Evolutionary conservation across 345 rosid species (phyloP), one percentile per base, ranked within the genome.

Genomic region (Citrus sinensis): DNA sequence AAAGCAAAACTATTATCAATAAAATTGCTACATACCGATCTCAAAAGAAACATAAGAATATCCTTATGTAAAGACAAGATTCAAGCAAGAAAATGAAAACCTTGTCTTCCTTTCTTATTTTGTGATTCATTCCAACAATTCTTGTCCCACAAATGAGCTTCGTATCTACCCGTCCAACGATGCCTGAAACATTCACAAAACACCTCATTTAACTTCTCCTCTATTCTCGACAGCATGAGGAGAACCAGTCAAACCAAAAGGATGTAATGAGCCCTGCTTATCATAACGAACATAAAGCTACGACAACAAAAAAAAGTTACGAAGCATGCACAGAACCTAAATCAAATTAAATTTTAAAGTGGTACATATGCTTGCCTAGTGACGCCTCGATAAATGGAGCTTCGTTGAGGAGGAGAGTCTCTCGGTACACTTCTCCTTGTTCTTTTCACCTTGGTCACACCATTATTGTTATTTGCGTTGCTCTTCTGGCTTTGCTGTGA

Each of bases 321-420:
- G 17, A 46, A 10, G 5, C 51, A 46, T 3, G 5, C 17, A 13
- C 13, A 46, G 3, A 46, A 54, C 58, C 7, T 54, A 54, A 54
- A 54, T 54, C 58, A 54, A 54, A 54, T 54, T 54, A 54, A 54
- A 54, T 17, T 54, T 54, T 17, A 0, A 54, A 17, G 58, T 5
- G 6, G 6, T 17, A 35, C 37, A 5, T 35, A 54, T 54, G 17
- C 39, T 68, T 9, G 86, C 98, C 95, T 95, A 4, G 98, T 95
- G 69, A 95, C 98, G 6, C 99, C 99, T 29, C 96, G 88, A 76
- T 93, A 89, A 46, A 88, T 86, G 2, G 97, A 95, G 89, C 98
- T 95, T 35, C 99, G 93, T 76, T 87, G 92, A 49, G 98, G 96
- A 71, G 98, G 99, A 64, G 94, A 87, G 74, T 92, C 97, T 83